Evolutionary conservation across 768 basidiomycete genomes (phyloP).

Genomic region (Boletus fagicola): DNA sequence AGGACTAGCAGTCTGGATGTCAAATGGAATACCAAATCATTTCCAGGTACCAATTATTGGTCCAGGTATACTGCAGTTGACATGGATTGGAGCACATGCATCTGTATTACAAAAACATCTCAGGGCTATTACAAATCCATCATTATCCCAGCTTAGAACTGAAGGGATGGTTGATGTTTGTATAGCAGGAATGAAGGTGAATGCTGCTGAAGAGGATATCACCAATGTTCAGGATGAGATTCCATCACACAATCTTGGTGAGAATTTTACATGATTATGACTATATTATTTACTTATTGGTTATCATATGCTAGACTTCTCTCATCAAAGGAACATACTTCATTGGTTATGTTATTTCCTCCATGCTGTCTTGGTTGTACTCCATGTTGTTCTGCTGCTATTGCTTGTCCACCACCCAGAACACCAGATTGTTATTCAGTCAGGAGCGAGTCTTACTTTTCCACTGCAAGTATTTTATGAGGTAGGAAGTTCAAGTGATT

Average conservation of each 20-base stretch:
- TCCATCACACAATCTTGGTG: not conserved
- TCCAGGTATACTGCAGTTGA: not conserved
- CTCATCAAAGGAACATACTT: not conserved
- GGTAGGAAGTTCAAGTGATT: not conserved
- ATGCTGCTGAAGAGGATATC: not conserved
- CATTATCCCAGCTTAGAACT: not conserved
- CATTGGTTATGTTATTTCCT: not conserved
- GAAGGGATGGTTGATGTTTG: not conserved
- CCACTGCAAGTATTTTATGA: not conserved
- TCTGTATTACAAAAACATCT: not conserved
- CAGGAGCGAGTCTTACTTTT: not conserved
- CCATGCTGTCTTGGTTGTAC: not conserved
- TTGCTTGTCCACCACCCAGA: not conserved
- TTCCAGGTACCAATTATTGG: not conserved
- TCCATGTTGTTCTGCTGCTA: not conserved
- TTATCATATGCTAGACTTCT: not conserved
- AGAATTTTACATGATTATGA: not conserved
- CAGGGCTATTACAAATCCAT: not conserved
- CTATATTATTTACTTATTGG: not conserved
- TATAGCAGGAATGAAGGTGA: not conserved
- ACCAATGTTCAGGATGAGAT: not conserved
- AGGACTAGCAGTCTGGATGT: not conserved
- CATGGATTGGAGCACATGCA: not conserved
- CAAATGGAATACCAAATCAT: not conserved
- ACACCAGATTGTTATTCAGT: not conserved